A percentile compares a stretch with the other conserved stretches of the same genome.
Conservation (phyloP, 495 filamentous ascomycete species). For the Hypoxylon intermedium region DNA sequence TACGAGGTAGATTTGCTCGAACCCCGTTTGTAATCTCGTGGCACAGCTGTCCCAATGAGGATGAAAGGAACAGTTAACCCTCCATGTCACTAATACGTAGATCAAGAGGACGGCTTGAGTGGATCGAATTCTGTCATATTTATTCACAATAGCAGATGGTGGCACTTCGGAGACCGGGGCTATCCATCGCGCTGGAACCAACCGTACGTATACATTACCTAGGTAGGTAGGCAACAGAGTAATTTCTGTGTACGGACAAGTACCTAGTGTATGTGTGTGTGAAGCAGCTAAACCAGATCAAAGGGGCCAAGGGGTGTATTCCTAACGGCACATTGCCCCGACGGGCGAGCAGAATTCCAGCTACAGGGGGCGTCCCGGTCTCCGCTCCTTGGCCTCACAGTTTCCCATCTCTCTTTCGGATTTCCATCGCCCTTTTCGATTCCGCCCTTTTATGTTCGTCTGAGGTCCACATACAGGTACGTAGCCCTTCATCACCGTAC, state of each 20-base stretch:
- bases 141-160: conserved; percentile 26
- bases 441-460: conserved; percentile 14
- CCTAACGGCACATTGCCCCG: conserved; percentile 44
- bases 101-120: too few species aligned
- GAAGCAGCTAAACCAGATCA: conserved; percentile 11
- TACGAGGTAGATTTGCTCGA: too few species aligned
- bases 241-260: conserved; percentile 33
- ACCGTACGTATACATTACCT: conserved; percentile 8
- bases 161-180: conserved; percentile 31
- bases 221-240: not conserved
- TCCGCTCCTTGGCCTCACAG: conserved; percentile 29
- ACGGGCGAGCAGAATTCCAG: conserved; percentile 42
- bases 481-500: conserved; percentile 24
- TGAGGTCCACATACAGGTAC: conserved; percentile 10
- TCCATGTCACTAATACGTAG: too few species aligned
- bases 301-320: conserved; percentile 32
- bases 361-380: conserved; percentile 44
- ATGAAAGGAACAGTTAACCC: too few species aligned
- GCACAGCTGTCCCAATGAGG: too few species aligned
- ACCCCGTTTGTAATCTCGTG: too few species aligned
- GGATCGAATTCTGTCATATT: conserved; percentile 25
- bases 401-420: conserved; percentile 36
- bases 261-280: conserved; percentile 2
- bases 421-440: conserved; percentile 38
- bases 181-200: conserved; percentile 33